Base-by-base conservation (phyloP, 805 yeast genomes). In the Spencermartinsiella europaea region DNA sequence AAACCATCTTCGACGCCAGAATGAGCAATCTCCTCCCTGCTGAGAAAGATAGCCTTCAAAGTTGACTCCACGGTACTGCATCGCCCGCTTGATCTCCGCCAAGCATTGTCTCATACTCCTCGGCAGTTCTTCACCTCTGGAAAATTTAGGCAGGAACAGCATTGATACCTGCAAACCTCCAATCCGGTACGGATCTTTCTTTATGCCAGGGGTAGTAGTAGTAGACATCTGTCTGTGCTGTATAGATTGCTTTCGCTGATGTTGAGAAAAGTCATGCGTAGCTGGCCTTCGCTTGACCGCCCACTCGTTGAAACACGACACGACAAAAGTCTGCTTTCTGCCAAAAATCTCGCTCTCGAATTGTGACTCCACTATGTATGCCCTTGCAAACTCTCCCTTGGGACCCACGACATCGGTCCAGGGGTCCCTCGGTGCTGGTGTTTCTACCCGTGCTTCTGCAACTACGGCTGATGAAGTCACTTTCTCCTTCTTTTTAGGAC, bases 261-360 rank as follows among this genome's bases (percentile, higher is more conserved):
- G 10, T 10, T 42, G 20, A 7, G 12, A 20, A n/a, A 37, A 14
- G 10, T 37, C 25, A 7, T 25, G 31, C 7, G 31, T 25, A 7
- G 12, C 12, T 7, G 31, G 31, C 12, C 31, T 25, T 7, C 31
- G 31, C 17, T 20, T 34, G n/a, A n/a, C 36, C 7, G 49, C 34
- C 97, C 97, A 91, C 61, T 88, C 95, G 59, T 88, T 89, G 62
- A 77, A 79, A 54, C 89, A 75, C 7, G 83, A 77, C 38, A 87
- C 59, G 38, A 73, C 70, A 60, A 79, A 79, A 40, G 69, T 71
- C 47, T 69, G 67, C 0, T 79, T 69, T 40, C 67, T 62, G 15
- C 86, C 83, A 15, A 74, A 76, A 39, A 85, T 70, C 25, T 72
- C 73, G 17, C 72, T 64, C 56, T 81, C 81, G 55, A 76, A 75